Base-by-base conservation (phyloP, 2,329 filamentous ascomycete species). In the Cordyceps javanica region DNA sequence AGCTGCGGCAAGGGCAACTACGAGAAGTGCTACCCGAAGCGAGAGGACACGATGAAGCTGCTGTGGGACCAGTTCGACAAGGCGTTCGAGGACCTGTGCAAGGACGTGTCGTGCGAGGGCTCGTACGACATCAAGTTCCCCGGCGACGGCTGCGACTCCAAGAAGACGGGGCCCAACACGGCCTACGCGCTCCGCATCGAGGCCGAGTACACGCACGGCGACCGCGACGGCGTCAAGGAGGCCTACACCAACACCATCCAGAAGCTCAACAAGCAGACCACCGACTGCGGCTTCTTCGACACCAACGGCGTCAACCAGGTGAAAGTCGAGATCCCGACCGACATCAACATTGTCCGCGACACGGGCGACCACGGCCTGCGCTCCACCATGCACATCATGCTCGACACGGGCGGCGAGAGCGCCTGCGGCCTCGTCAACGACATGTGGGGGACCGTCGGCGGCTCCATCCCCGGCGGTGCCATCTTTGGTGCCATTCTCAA, bases 61-160 rank as follows among this genome's bases (percentile, higher is more conserved):
- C 49, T 59, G 19, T 59, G 57, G 57, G 57, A 59, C 41, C 57
- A 59, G 42, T 44, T 59, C 50, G 44, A 59, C 50, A 55, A 50
- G 50, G 57, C 57, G 14, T 59, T 59, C 7, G 57, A 59, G 10
- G 50, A 55, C 3, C 57, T 59, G 23, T 59, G 57, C 57, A 54
- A 44, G 41, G 57, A 59, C 50, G 44, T 38, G 16, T 49, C 50
- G 3, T 59, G 57, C 44, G 36, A 54, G 50, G 57, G 57, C 34
- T 55, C 50, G 5, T 59, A 25, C 21, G 57, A 45, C 50, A 28
- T 59, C 57, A 54, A 42, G 50, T 59, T 50, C 50, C 57, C 57
- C 42, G 57, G 57, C 34, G 7, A 21, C 45, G 44, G 36, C 16
- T 59, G 57, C 57, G 51, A 59, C 42, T 59, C 57, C 26, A 50